Evolutionary conservation across 371 early-diverging fungal species (phyloP), one percentile per base, ranked within the genome.

Genomic region (Nosema granulosis): DNA sequence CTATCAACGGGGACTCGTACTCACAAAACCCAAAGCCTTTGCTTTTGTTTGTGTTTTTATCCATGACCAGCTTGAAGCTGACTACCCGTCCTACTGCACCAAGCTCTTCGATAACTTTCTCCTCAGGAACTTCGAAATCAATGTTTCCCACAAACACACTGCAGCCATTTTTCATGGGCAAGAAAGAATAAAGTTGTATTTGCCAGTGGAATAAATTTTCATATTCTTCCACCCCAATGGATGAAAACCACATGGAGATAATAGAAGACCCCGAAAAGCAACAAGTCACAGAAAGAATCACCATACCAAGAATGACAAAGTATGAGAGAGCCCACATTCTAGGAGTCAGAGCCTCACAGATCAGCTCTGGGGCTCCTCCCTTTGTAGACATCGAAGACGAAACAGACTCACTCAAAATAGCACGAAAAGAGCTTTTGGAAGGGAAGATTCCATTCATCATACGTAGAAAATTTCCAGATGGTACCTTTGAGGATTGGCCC

Each of bases 281-380:
- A 37, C 9, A 34, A 18, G 20, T 13, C 22, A 56, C 22, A 66
- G 62, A 89, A 57, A 87, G 90, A 63, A 87, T 89, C 72, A 97
- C 99, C 3, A 93, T 95, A n/a, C 94, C 96, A 20, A 94, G 93
- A 83, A 92, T 99, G 93, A 97, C 97, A 56, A 97, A 96, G 86
- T 99, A 95, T 86, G 99, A 99, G 86, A 90, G 92, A 68, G 96
- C 99, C 52, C 89, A 95, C 76, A 89, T 97, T 62, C 87, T 97
- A 50, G 99, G 99, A 31, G 91, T 93, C 1, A 86, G 78, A 62
- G 89, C 83, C 83, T 85, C 72, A 82, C 86, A 85, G 57, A 52
- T 81, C 82, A 82, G 92, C 87, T 92, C 95, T 90, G 94, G 94
- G 84, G 97, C 99, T 24, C 97, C 97, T 22, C 92, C 94, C 26